These are phyloP conservation scores for Fraxinus anomala DNA, from an alignment of 257 asterid species.

Conservation along the genomic window DNA sequence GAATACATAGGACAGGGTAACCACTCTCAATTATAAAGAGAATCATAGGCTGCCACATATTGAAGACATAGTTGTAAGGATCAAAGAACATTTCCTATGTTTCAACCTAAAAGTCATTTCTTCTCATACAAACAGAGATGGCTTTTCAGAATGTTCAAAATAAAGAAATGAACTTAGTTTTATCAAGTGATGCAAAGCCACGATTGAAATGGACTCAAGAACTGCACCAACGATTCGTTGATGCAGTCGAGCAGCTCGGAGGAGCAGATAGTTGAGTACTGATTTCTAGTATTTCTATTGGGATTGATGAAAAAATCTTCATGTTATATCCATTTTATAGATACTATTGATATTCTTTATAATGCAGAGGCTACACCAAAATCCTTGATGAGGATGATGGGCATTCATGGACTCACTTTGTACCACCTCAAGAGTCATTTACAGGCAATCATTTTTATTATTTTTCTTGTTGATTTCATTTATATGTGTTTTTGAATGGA, in stretches of 20 bases:
- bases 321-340: background rate
- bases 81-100: slow-evolving; percentile 30
- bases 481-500: slow-evolving; percentile 12
- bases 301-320: background rate
- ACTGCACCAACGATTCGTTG: slow-evolving; percentile 69
- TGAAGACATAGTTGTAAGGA: slow-evolving; percentile 32
- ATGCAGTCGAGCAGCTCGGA: slow-evolving; percentile 74
- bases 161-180: slow-evolving; percentile 59
- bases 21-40: slow-evolving; percentile 67
- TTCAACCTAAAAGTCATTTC: slow-evolving; percentile 25
- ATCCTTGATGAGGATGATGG: slow-evolving; percentile 92
- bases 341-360: background rate
- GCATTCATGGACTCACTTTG: slow-evolving; percentile 80
- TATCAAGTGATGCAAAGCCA: slow-evolving; percentile 88
- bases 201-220: slow-evolving; percentile 92
- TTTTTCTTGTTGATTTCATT: slow-evolving; percentile 6
- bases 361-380: slow-evolving; percentile 95
- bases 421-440: slow-evolving; percentile 97
- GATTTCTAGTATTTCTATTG: background rate
- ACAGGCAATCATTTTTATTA: slow-evolving; percentile 49
- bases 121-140: slow-evolving; percentile 42
- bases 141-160: slow-evolving; percentile 45
- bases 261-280: slow-evolving; percentile 79
- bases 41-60: slow-evolving; percentile 40
- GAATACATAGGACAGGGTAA: slow-evolving; percentile 66